Conservation (phyloP, 495 filamentous ascomycete species). For the Pseudoneurospora amorphoporcata region DNA sequence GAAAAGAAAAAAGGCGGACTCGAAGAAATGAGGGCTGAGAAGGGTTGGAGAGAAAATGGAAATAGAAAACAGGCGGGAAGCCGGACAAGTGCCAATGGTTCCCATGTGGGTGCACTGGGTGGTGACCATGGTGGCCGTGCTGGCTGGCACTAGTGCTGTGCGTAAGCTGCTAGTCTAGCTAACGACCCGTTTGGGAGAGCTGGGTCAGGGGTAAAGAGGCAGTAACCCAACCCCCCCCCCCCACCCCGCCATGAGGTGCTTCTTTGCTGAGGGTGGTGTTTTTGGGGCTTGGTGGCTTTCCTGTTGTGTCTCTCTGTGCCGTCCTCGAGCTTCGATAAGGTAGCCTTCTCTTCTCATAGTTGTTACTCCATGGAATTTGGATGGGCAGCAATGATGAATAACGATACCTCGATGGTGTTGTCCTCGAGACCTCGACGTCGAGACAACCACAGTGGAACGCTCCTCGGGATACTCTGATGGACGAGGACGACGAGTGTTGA, state of each 20-base stretch:
- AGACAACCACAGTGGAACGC: not conserved
- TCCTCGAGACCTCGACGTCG: not conserved
- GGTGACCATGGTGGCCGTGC: not conserved
- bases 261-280: not conserved
- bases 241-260: too few relatives aligned
- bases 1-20: not conserved
- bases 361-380: not conserved
- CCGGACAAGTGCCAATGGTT: not conserved
- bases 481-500: not conserved
- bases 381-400: not conserved
- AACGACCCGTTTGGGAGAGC: not conserved
- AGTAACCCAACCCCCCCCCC: too few relatives aligned
- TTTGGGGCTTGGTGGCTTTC: not conserved
- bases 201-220: not conserved
- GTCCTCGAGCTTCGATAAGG: not conserved
- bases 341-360: not conserved
- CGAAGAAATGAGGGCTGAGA: not conserved
- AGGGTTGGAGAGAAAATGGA: not conserved
- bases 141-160: not conserved
- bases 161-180: not conserved
- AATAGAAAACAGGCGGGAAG: not conserved
- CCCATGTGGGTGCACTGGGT: not conserved
- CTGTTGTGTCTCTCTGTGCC: not conserved
- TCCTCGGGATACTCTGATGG: not conserved
- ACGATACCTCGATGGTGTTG: not conserved